phyloP scores from a whole-genome alignment of 805 yeast genomes.

The Metschnikowia lochheadii region DNA sequence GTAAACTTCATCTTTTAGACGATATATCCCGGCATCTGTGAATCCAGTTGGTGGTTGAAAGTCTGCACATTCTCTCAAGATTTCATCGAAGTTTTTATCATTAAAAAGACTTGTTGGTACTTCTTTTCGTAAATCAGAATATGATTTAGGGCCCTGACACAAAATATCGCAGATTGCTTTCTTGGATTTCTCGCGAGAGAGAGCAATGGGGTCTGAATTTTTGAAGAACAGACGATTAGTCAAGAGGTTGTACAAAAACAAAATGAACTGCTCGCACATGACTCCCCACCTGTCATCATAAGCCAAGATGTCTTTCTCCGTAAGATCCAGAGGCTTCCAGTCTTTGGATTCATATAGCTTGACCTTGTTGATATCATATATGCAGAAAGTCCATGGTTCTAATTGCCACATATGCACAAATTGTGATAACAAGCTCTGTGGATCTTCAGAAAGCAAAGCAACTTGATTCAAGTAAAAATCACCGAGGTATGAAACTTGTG shows the following conservation, averaged over 20 bases:
- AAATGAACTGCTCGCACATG: constrained; percentile 41
- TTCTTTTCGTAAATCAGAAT: constrained; percentile 20
- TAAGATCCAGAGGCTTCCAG: constrained; percentile 35
- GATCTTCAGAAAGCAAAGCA: constrained; percentile 36
- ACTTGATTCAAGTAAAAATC: constrained; percentile 47
- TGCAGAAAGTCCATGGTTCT: constrained; percentile 14
- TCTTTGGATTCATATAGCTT: not conserved
- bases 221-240: constrained; percentile 32
- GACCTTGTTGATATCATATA: constrained; percentile 5
- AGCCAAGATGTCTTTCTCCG: constrained; percentile 33
- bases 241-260: constrained; percentile 43
- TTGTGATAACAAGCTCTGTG: constrained; percentile 31
- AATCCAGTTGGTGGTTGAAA: constrained; percentile 58
- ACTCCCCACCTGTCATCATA: constrained; percentile 48
- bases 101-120: constrained; percentile 22
- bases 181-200: constrained; percentile 21
- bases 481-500: constrained; percentile 39
- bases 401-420: constrained; percentile 58
- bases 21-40: constrained; percentile 60
- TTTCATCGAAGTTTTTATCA: constrained; percentile 41
- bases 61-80: constrained; percentile 59
- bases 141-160: constrained; percentile 42
- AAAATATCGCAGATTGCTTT: constrained; percentile 47
- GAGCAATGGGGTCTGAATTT: not conserved
- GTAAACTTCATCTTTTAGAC: constrained; percentile 54